Evolutionary conservation across 1,284 basidiomycete genomes (phyloP).

Genomic region (Puccinia coronata): DNA sequence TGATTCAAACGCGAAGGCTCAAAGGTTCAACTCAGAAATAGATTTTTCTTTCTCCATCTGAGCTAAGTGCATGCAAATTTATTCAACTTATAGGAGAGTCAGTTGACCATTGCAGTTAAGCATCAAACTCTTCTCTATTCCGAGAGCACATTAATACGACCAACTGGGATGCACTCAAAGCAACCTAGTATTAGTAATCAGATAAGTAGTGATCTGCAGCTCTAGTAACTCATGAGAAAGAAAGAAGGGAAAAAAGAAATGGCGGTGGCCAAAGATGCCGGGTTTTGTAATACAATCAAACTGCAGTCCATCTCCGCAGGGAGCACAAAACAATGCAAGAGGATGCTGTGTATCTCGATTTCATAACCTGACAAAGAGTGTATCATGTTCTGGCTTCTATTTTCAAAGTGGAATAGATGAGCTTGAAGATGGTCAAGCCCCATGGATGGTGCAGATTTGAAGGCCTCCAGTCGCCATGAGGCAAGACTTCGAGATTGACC

Average conservation of each 20-base stretch:
- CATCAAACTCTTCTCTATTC: too few species aligned
- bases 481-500: slow-evolving; percentile 26
- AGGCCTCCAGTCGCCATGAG: slow-evolving; percentile 10
- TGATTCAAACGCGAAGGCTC: too few species aligned
- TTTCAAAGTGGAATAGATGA: slow-evolving; percentile 29
- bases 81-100: too few species aligned
- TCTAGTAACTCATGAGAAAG: background rate
- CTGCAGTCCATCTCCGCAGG: background rate
- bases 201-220: background rate
- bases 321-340: background rate
- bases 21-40: too few species aligned
- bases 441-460: slow-evolving; percentile 26
- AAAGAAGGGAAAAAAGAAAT: too few species aligned
- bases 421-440: slow-evolving; percentile 28
- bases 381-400: slow-evolving; percentile 31
- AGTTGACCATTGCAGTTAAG: too few species aligned
- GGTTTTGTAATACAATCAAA: background rate
- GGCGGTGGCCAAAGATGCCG: background rate
- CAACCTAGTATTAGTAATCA: too few species aligned
- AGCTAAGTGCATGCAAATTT: too few species aligned
- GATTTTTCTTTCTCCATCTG: too few species aligned
- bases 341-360: background rate
- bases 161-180: too few species aligned
- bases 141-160: too few species aligned
- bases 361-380: background rate